Percentiles rank a stretch among this genome's conserved stretches.
phyloP scores from a whole-genome alignment of 345 rosid species.

The Reutealis trisperma region DNA sequence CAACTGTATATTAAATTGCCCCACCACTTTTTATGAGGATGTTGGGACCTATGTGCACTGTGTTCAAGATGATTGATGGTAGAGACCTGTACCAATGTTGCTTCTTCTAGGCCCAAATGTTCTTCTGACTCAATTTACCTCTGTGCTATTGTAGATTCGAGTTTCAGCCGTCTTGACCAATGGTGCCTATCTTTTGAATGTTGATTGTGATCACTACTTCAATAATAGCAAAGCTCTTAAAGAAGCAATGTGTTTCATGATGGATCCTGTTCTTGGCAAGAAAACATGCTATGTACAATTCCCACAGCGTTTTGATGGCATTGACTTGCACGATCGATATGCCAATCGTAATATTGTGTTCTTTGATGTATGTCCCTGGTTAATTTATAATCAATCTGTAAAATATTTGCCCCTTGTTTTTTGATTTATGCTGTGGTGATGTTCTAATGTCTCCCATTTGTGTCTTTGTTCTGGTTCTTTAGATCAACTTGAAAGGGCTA shows the following conservation, averaged over 20 bases:
- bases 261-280: conserved; percentile 88
- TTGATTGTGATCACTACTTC: conserved; percentile 99
- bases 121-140: conserved; percentile 21
- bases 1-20: neutral
- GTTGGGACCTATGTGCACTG: neutral
- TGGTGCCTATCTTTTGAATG: conserved; percentile 97
- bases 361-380: conserved; percentile 75
- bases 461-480: conserved; percentile 25
- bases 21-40: neutral
- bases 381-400: conserved; percentile 15
- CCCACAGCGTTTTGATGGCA: conserved; percentile 99
- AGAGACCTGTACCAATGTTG: neutral
- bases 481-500: conserved; percentile 98
- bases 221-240: conserved; percentile 96
- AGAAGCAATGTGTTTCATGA: conserved; percentile 99
- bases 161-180: conserved; percentile 99
- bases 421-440: neutral
- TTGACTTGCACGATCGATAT: conserved; percentile 99
- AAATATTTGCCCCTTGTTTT: neutral
- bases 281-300: conserved; percentile 98
- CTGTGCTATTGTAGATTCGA: conserved; percentile 66
- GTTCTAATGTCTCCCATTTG: conserved; percentile 10
- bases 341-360: conserved; percentile 98
- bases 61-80: neutral
- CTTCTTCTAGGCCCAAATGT: neutral